These are phyloP conservation scores for Zymoseptoria passerinii DNA, from an alignment of 2,329 filamentous ascomycete species.

Conservation along the genomic window DNA sequence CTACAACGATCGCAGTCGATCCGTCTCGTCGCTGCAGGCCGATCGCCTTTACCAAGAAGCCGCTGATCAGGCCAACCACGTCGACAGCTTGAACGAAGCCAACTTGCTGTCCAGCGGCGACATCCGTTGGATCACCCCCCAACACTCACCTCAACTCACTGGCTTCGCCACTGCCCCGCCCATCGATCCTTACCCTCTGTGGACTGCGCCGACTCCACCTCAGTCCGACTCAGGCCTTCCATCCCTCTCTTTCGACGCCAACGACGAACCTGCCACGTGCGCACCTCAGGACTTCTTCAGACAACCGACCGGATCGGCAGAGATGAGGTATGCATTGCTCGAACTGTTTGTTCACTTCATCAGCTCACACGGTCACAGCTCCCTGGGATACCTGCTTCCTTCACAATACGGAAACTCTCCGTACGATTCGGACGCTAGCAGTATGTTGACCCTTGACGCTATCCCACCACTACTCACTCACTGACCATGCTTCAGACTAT, in stretches of 20 bases:
- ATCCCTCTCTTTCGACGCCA: slow-evolving; percentile 23
- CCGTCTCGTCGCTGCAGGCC: slow-evolving; percentile 23
- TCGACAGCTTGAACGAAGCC: slow-evolving; percentile 6
- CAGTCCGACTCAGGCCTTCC: slow-evolving; percentile 28
- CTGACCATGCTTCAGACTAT: slow-evolving; percentile 19
- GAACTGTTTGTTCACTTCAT: slow-evolving; percentile 1
- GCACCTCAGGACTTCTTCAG: slow-evolving; percentile 22
- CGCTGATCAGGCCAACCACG: slow-evolving; percentile 17
- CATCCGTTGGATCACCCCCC: slow-evolving; percentile 26
- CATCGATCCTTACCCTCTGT: slow-evolving; percentile 24
- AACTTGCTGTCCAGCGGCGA: slow-evolving; percentile 5
- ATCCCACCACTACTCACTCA: neutral
- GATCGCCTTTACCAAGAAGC: slow-evolving; percentile 25
- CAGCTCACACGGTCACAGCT: slow-evolving; percentile 22
- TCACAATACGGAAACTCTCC: slow-evolving; percentile 27
- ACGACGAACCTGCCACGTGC: slow-evolving; percentile 20
- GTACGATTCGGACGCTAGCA: slow-evolving; percentile 24
- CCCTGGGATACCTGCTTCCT: slow-evolving; percentile 30
- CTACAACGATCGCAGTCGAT: slow-evolving; percentile 17
- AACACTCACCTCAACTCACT: slow-evolving; percentile 27
- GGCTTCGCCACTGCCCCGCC: slow-evolving; percentile 12
- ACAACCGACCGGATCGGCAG: slow-evolving; percentile 18
- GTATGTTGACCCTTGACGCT: slow-evolving; percentile 18
- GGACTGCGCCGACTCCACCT: slow-evolving; percentile 28
- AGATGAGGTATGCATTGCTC: slow-evolving; percentile 28